Evolutionary conservation across 257 asterid species (phyloP).

Genomic region (Prunella vulgaris): DNA sequence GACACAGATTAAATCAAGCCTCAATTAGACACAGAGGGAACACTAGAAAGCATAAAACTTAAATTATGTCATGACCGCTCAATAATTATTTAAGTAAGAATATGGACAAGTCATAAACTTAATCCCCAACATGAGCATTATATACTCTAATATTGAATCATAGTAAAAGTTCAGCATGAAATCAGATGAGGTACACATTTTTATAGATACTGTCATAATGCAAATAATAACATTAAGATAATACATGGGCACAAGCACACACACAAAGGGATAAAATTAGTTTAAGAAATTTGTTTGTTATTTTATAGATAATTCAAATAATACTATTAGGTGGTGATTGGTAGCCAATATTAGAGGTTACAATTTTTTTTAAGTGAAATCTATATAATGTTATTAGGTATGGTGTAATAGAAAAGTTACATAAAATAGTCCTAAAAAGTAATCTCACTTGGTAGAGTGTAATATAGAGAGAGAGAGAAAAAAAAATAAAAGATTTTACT

Average conservation of each 20-base stretch:
- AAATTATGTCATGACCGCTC: conserved; percentile 1
- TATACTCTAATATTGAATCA: background rate
- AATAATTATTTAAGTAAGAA: background rate
- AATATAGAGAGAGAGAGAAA: too few species aligned
- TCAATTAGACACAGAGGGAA: background rate
- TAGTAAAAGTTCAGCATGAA: background rate
- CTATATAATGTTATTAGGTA: too few species aligned
- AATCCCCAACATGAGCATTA: conserved; percentile 5
- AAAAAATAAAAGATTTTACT: too few species aligned
- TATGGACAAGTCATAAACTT: background rate
- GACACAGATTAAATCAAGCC: conserved; percentile 9
- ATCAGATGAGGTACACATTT: too few species aligned
- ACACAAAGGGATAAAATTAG: background rate
- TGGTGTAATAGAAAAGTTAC: too few species aligned
- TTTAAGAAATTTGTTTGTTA: background rate
- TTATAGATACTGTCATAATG: too few species aligned
- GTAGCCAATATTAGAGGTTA: too few species aligned
- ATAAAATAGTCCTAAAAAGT: too few species aligned
- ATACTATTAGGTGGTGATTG: too few species aligned
- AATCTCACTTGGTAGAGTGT: too few species aligned
- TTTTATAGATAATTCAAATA: background rate
- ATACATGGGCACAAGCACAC: background rate
- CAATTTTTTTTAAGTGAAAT: too few species aligned
- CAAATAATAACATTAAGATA: too few species aligned
- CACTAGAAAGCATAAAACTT: background rate